Evolutionary conservation across 495 filamentous ascomycete genomes (phyloP), one percentile per base, ranked within the genome.

Genomic region (Friedmanniomyces endolithicus): DNA sequence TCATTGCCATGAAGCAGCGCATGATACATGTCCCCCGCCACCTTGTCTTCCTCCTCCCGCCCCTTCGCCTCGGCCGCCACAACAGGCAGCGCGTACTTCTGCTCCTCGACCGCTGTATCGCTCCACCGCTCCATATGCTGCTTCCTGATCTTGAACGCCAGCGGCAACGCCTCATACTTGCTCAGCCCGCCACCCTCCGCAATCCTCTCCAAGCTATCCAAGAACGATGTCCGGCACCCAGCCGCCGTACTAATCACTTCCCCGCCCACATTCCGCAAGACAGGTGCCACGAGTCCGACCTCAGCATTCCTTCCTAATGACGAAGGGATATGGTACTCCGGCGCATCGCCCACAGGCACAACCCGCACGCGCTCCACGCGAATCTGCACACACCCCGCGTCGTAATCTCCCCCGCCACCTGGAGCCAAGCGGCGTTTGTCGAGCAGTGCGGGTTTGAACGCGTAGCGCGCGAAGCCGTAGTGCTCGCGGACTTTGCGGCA

Each of bases 301-400:
- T 14, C 16, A 41, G 6, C 17, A 14, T 31, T 31, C 9, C 27
- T 9, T 9, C 12, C 12, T 4, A 19, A 14, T 41, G 37, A 4
- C 9, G 29, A n/a, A n/a, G 34, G 19, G n/a, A 22, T 1, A n/a
- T 11, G 24, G 49, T 23, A 52, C 49, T 52, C 39, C 33, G 50
- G 39, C n/a, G 40, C 46, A 11, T 53, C 51, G 20, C 16, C 17
- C 24, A 22, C 29, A 14, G 44, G 31, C 22, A 39, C 31, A n/a
- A 55, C 52, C 1, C 23, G 20, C n/a, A 55, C 23, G 29, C 52
- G 52, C 52, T 55, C 52, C n/a, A 55, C 24, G 22, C 52, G 52
- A 22, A 55, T 49, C 44, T 55, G 52, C 3, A 25, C n/a, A 16
- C 43, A 1, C 6, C 22, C 47, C 3, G 34, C 33, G 19, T 37